Base-by-base conservation (phyloP, 202 grass and related monocot species). In the Setaria viridis region DNA sequence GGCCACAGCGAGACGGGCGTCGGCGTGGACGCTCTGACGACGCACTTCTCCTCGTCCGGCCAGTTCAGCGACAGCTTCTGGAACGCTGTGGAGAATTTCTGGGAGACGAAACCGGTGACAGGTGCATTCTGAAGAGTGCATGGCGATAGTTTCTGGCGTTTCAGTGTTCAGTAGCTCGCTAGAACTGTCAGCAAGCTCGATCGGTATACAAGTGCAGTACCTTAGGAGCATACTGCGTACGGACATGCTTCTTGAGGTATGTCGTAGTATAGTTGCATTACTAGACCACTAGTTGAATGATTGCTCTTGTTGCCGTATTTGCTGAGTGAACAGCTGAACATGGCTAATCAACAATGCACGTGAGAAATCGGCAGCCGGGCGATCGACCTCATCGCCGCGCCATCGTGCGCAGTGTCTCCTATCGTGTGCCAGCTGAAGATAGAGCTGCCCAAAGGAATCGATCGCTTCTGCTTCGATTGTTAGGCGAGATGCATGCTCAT, bases 41-140 rank as follows among this genome's bases (percentile, higher is more conserved):
- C 30, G 29, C 2, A 76, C 13, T 67, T 77, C 70, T 72, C 58
- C 6, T 37, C 82, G 57, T 73, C 77, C 0, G 37, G 37, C 37
- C 80, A 87, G 39, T 76, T 80, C 80, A 19, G 16, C n/a, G 80
- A 87, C 42, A 54, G 34, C 70, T 81, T 92, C 13, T 91, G 85
- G 89, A 88, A 19, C 14, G 77, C 35, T 9, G 62, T 77, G 15
- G 82, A 88, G 39, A 84, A 34, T 46, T 80, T 88, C 71, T 91
- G 89, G 89, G 81, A 87, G 71, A 76, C 77, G 0, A 55, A 65
- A 16, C 64, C 70, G 11, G 46, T 65, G 9, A 13, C 81, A 41
- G 81, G 70, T 60, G 60, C 74, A 14, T 74, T 74, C 17, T 87
- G 56, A 83, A 71, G 45, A 72, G 45, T 29, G 19, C 17, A 7